Conservation (phyloP, 441 rosid genomes). For the Syzygium malaccense region DNA sequence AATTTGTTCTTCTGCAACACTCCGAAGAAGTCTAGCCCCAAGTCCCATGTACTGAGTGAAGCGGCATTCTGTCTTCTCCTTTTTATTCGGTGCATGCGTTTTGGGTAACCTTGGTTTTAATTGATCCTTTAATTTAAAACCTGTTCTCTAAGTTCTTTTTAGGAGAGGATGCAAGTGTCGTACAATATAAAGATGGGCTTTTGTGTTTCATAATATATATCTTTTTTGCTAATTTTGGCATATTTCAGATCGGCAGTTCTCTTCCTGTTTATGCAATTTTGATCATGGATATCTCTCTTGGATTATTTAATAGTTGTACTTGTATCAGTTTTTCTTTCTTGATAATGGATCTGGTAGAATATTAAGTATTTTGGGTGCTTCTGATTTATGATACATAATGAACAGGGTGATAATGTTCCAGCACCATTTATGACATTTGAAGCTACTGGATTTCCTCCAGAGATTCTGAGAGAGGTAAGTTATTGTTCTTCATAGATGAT, state of each 20-base stretch:
- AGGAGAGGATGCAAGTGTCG: not conserved
- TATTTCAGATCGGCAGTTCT: not conserved
- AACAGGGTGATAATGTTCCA: conserved; percentile 86
- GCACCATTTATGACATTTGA: conserved; percentile 94
- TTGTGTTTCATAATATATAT: not conserved
- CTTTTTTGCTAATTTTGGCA: not conserved
- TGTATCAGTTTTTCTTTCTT: conserved; percentile 1
- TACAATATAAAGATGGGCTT: not conserved
- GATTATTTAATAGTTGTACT: not conserved
- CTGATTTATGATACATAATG: conserved; percentile 5
- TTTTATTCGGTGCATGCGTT: not conserved
- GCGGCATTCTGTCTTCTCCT: not conserved
- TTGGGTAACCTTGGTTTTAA: not conserved
- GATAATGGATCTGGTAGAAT: not conserved
- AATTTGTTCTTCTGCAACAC: not conserved
- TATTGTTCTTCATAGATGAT: conserved; percentile 2
- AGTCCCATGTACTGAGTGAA: not conserved
- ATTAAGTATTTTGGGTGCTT: not conserved
- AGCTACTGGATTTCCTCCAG: conserved; percentile 81
- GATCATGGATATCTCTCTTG: not conserved
- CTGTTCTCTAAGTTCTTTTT: not conserved
- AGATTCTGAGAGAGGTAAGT: conserved; percentile 86
- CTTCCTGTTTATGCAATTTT: not conserved
- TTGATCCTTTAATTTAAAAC: not conserved
- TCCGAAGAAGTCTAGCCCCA: not conserved